Base-by-base conservation (phyloP, 148 eudicot genomes). In the Arctostaphylos glauca region DNA sequence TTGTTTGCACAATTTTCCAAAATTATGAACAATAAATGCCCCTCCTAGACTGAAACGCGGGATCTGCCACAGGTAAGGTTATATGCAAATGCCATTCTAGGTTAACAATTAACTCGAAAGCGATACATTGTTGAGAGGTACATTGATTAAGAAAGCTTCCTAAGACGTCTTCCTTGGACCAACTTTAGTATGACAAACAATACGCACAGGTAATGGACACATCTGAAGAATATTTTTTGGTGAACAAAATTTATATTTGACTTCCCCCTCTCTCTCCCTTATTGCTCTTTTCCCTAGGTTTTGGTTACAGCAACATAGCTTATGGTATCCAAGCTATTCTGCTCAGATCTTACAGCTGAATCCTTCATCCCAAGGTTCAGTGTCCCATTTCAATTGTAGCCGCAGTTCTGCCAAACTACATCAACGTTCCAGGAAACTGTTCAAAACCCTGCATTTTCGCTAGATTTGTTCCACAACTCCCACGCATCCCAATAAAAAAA, bases 401-500 rank as follows among this genome's bases (percentile, higher is more conserved):
- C 8, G 68, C 10, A 2, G 14, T n/a, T n/a, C 38, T 64, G 25
- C 25, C 41, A n/a, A 64, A 23, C 68, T n/a, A 64, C 68, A 64
- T 21, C 68, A 64, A 10, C 68, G 25, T 23, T 64, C 62, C 62
- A 16, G 21, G 41, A 49, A 50, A 50, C 13, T 25, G 52, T 21
- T 52, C 25, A 50, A 12, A 75, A 21, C n/a, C 78, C 49, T 49
- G 9, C 15, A 8, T 21, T 12, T 75, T 6, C 14, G 48, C 54
- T 75, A 75, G 16, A 75, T 23, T 50, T 21, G 62, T 21, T 75
- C 44, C 5, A 15, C 74, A 70, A 12, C 78, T 58, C 7, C 77
- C 76, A 80, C 53, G 64, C 67, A 81, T 71, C 83, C 49, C 50
- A 78, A 78, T 58, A 23, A 78, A 78, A 74, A 16, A 23, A 23